Base-by-base conservation (phyloP, 306 rosid species). In the Calophaca sinica region DNA sequence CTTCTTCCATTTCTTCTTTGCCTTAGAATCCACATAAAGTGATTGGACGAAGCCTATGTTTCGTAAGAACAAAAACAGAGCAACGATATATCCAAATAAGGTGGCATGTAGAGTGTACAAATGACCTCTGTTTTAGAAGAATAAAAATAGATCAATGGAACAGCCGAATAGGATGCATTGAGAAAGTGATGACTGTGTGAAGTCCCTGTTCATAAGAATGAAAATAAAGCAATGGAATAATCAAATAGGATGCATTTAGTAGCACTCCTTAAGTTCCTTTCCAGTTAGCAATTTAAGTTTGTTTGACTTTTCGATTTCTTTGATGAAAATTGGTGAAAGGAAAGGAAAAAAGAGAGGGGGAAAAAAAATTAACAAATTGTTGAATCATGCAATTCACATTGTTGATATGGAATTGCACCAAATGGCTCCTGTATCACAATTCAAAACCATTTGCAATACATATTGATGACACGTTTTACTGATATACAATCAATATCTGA, bases 281-380 rank as follows among this genome's bases (percentile, higher is more conserved):
- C 4, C 14, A 9, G 9, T 52, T 20, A 31, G 12, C 70, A 68
- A 49, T 49, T 68, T 68, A 49, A 68, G 15, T 15, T 68, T 62
- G 14, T 13, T 10, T 39, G 2, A 39, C n/a, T 63, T 45, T 33
- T 26, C 33, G 9, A 51, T 15, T 53, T 38, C 35, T 20, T 35
- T 53, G 11, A 53, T 2, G 0, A 11, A 39, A 69, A 3, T 5
- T 20, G 50, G 50, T 51, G 72, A 66, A 28, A 66, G 6, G 52
- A 46, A 66, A 46, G 13, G 28, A 6, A 10, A 45, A 66, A 26
- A n/a, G 20, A 4, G 6, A 4, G n/a, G n/a, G n/a, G n/a, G n/a
- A n/a, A n/a, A n/a, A 46, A 44, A 28, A 66, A 35, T 3, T n/a
- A 38, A 14, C 39, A 11, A 8, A 58, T 10, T 31, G 63, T 58